Percentiles rank a stretch among this genome's conserved stretches.
phyloP scores from a whole-genome alignment of 495 filamentous ascomycete species.

The Xanthoparmelia taractica region DNA sequence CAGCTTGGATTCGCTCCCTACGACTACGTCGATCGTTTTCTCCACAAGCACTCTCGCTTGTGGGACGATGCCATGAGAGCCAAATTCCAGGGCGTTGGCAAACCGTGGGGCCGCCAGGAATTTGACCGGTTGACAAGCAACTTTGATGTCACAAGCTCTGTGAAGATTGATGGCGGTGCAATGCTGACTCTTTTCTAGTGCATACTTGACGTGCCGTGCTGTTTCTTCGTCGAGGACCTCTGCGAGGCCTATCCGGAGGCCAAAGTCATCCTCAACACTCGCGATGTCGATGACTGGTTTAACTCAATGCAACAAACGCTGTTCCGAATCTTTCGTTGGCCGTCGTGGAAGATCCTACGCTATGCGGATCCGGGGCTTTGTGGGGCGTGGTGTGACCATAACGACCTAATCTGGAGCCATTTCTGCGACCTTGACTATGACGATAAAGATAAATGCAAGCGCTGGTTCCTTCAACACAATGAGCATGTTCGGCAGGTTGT shows the following conservation, averaged over 20 bases:
- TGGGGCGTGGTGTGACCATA: slow-evolving; percentile 20
- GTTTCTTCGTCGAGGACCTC: slow-evolving; percentile 47
- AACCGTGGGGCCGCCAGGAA: slow-evolving; percentile 19
- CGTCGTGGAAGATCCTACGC: slow-evolving; percentile 19
- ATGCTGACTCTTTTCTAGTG: slow-evolving; percentile 29
- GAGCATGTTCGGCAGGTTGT: slow-evolving; percentile 31
- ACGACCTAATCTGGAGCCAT: slow-evolving; percentile 17
- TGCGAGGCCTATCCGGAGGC: slow-evolving; percentile 52
- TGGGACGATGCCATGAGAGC: slow-evolving; percentile 26
- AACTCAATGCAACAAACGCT: slow-evolving; percentile 14
- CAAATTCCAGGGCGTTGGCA: slow-evolving; percentile 25
- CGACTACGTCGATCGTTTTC: slow-evolving; percentile 21
- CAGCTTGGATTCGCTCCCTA: slow-evolving; percentile 26
- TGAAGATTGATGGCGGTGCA: too few species aligned
- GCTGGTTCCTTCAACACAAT: slow-evolving; percentile 31
- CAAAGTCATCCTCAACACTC: slow-evolving; percentile 46
- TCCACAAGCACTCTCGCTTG: slow-evolving; percentile 11
- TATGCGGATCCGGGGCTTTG: slow-evolving; percentile 11
- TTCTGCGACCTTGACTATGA: slow-evolving; percentile 18
- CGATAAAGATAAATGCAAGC: slow-evolving; percentile 17
- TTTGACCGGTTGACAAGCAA: slow-evolving; percentile 23
- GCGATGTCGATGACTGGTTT: slow-evolving; percentile 42
- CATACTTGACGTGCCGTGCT: slow-evolving; percentile 47
- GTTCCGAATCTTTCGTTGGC: slow-evolving; percentile 14
- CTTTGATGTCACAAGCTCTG: too few species aligned